These are phyloP conservation scores for Annulohypoxylon nitens DNA, from an alignment of 495 filamentous ascomycete species.

Conservation along the genomic window DNA sequence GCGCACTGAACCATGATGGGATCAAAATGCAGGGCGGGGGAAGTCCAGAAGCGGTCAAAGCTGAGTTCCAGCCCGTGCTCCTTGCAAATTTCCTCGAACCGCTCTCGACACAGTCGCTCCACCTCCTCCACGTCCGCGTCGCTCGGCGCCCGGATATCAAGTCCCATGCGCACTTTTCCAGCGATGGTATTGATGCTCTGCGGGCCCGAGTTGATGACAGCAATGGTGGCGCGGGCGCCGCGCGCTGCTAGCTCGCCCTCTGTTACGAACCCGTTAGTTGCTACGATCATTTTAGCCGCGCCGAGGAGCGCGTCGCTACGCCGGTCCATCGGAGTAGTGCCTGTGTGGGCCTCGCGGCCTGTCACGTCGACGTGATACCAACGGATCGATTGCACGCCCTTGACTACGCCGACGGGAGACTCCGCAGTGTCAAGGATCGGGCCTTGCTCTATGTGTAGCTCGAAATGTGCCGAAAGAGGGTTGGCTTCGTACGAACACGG, in stretches of 20 bases:
- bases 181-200: slow-evolving; percentile 75
- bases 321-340: slow-evolving; percentile 73
- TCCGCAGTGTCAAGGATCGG: slow-evolving; percentile 71
- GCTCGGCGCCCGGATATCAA: slow-evolving; percentile 74
- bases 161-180: slow-evolving; percentile 70
- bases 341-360: slow-evolving; percentile 72
- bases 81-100: not conserved
- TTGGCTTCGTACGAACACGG: slow-evolving; percentile 68
- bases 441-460: slow-evolving; percentile 84
- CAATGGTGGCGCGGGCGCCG: slow-evolving; percentile 71
- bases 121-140: slow-evolving; percentile 73
- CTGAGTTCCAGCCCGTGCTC: not conserved
- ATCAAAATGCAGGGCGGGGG: not conserved
- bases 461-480: slow-evolving; percentile 81
- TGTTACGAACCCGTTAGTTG: slow-evolving; percentile 63
- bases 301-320: slow-evolving; percentile 68
- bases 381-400: slow-evolving; percentile 73
- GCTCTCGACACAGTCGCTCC: slow-evolving; percentile 19
- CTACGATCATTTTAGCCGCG: slow-evolving; percentile 71
- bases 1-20: not conserved
- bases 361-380: slow-evolving; percentile 67
- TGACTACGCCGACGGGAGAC: slow-evolving; percentile 75
- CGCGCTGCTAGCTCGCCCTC: not conserved
- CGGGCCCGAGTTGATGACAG: slow-evolving; percentile 68
- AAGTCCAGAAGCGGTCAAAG: not conserved